Evolutionary conservation across 192 early-diverging fungal genomes (phyloP).

Genomic region (Coemansia umbellata): DNA sequence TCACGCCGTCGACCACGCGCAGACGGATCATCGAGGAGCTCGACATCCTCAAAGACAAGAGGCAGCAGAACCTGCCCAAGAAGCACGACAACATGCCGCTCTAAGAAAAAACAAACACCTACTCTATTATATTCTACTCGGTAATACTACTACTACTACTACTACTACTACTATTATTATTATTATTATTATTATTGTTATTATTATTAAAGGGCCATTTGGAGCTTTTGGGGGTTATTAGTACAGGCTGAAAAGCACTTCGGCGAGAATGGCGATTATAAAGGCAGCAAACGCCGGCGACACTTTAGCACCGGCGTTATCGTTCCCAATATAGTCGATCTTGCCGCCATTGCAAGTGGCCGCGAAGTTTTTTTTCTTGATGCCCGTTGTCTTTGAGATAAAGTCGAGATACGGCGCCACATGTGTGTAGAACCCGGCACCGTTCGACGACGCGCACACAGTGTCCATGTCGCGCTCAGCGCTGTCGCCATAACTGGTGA

Average conservation of each 20-base stretch:
- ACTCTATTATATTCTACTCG: too few relatives aligned
- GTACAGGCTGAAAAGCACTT: not conserved
- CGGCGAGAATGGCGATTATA: not conserved
- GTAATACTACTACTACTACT: too few relatives aligned
- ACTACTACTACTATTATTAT: too few relatives aligned
- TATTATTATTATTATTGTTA: too few relatives aligned
- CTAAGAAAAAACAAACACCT: too few relatives aligned
- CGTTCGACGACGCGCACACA: conserved; percentile 37
- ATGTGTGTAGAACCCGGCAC: conserved; percentile 52
- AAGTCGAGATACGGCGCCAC: conserved; percentile 38
- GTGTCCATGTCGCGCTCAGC: not conserved
- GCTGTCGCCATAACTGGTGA: conserved; percentile 53
- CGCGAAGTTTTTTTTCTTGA: conserved; percentile 12
- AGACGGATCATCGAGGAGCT: conserved; percentile 85
- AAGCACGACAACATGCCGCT: conserved; percentile 96
- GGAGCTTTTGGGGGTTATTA: not conserved
- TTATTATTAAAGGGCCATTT: too few relatives aligned
- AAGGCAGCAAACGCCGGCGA: not conserved
- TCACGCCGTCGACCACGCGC: conserved; percentile 70
- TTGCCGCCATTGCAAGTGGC: conserved; percentile 33
- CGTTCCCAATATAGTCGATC: conserved; percentile 5
- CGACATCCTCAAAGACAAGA: conserved; percentile 72
- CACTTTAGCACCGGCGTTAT: not conserved
- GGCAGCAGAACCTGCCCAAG: conserved; percentile 72
- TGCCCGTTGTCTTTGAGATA: conserved; percentile 35